Percentiles rank a stretch among this genome's conserved stretches.
Evolutionary conservation across 805 yeast species (phyloP).

Genomic region (Nakazawaea wickerhamii): DNA sequence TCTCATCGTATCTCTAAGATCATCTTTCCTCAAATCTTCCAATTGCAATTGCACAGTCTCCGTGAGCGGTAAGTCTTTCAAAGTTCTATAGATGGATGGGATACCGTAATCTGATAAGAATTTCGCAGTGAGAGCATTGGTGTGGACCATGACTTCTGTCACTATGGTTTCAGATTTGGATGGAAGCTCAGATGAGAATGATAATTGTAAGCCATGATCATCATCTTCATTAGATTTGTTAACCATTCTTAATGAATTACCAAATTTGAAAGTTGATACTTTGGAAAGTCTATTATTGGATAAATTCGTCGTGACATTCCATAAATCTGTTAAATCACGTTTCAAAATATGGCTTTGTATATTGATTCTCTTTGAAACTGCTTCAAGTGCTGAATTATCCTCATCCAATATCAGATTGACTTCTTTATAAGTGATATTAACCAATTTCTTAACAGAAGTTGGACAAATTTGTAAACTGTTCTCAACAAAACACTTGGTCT

Average conservation of each 20-base stretch:
- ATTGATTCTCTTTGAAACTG: slow-evolving; percentile 6
- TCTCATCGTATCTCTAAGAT: slow-evolving; percentile 16
- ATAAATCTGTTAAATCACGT: slow-evolving; percentile 33
- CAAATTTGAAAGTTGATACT: slow-evolving; percentile 23
- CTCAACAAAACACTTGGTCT: slow-evolving; percentile 17
- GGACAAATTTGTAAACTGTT: slow-evolving; percentile 31
- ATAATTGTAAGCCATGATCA: slow-evolving; percentile 17
- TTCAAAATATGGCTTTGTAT: slow-evolving; percentile 13
- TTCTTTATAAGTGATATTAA: slow-evolving; percentile 53
- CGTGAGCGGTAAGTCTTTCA: slow-evolving; percentile 21
- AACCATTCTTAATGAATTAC: slow-evolving; percentile 17
- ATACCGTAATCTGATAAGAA: slow-evolving; percentile 38
- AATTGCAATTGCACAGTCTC: slow-evolving; percentile 19
- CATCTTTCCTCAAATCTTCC: slow-evolving; percentile 19
- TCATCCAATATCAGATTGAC: slow-evolving; percentile 49
- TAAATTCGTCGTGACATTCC: slow-evolving; percentile 25
- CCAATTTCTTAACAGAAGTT: slow-evolving; percentile 40
- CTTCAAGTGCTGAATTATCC: slow-evolving; percentile 13
- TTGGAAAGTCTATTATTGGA: slow-evolving; percentile 29
- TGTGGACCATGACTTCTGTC: slow-evolving; percentile 77
- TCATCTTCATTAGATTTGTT: slow-evolving; percentile 21
- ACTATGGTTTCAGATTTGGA: slow-evolving; percentile 60
- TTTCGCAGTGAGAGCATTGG: slow-evolving; percentile 57
- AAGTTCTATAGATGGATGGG: slow-evolving; percentile 46
- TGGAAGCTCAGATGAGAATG: slow-evolving; percentile 17